Percentiles rank a stretch among this genome's conserved stretches.
Conservation (phyloP, 2,329 filamentous ascomycete species). For the Dryadomyces sulphureus region DNA sequence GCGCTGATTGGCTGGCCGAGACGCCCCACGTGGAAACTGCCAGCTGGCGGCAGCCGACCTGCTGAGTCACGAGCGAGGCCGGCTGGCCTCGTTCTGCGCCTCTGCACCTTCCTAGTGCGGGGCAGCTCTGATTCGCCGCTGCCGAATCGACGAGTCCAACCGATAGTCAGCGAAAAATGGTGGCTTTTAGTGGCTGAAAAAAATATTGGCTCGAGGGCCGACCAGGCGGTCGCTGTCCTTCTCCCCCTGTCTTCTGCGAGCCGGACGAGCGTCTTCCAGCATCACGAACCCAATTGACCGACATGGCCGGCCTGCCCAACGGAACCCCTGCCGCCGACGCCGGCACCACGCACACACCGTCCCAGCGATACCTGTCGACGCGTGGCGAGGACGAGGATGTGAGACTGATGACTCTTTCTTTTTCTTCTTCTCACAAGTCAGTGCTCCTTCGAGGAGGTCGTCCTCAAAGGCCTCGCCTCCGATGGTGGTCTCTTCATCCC, state of each 20-base stretch:
- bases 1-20: conserved; percentile 8
- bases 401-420: not conserved
- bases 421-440: conserved; percentile 20
- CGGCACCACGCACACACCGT: conserved; percentile 10
- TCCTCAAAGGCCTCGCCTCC: conserved; percentile 73
- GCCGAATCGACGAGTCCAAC: not conserved
- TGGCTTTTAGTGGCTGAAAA: conserved; percentile 1
- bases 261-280: not conserved
- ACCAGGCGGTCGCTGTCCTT: not conserved
- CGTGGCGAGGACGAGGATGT: conserved; percentile 12
- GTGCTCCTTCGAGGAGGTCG: conserved; percentile 83
- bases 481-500: conserved; percentile 87
- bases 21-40: not conserved
- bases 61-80: not conserved
- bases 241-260: not conserved
- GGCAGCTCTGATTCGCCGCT: too few relatives aligned
- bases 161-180: conserved; percentile 1
- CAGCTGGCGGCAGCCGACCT: not conserved
- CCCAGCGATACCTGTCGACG: conserved; percentile 13
- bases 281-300: not conserved
- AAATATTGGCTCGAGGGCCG: not conserved
- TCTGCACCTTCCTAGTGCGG: too few relatives aligned
- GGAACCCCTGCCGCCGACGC: conserved; percentile 2
- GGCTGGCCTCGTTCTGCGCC: too few relatives aligned
- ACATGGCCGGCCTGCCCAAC: conserved; percentile 8